Base-by-base conservation (phyloP, 345 rosid genomes). In the Aegle marmelos region DNA sequence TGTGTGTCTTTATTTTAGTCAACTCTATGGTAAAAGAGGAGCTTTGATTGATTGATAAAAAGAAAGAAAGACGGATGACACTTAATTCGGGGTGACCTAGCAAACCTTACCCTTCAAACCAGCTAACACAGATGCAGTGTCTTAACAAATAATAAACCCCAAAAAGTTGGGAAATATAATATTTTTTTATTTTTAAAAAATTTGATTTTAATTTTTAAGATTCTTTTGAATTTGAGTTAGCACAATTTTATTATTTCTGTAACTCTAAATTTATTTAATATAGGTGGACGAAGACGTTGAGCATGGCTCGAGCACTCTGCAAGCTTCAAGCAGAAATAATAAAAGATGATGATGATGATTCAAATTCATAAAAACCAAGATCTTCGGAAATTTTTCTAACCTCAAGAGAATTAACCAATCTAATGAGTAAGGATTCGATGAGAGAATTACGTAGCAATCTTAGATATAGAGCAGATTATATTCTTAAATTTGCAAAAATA, bases 221-320 rank as follows among this genome's bases (percentile, higher is more conserved):
- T 45, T 45, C 13, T 41, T 7, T 11, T 45, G 50, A 3, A 0
- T 45, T 45, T 45, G 50, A 45, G 16, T 3, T 13, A 45, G 50
- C 16, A 45, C 1, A 45, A 11, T 11, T 13, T 45, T 13, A 45
- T 13, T 45, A 45, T 45, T 45, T 45, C 50, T 62, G 17, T 0
- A 6, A 62, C 6, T 0, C 0, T 9, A 14, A 24, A 13, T 10
- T 27, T 25, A 30, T 16, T 16, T 13, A 16, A 62, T 30, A 27
- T 16, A 87, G 90, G 74, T 87, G 89, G 91, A 37, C 50, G 9
- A 82, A 82, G 79, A 81, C 89, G 41, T 60, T 91, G 39, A 14
- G 19, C 10, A 91, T 91, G 94, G 89, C 88, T 60, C 33, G 62
- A 69, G 25, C 78, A 33, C 87, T 91, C 27, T 91, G 92, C 8